Conservation (phyloP, 345 rosid species). For the Heritiera littoralis region DNA sequence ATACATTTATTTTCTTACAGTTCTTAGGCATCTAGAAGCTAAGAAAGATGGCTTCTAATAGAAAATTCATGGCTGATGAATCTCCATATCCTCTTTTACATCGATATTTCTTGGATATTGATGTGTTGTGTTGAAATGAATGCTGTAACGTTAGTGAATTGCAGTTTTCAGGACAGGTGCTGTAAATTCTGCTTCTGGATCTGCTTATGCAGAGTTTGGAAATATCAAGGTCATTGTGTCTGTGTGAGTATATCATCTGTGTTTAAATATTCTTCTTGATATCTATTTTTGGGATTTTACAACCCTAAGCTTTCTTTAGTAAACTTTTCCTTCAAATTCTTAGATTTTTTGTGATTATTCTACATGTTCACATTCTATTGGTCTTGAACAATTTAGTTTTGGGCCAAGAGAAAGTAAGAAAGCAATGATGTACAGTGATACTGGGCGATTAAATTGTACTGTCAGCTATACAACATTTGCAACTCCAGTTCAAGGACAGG, state of each 20-base stretch:
- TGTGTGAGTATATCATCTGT: conserved; percentile 61
- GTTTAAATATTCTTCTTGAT: conserved; percentile 5
- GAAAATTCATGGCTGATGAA: neutral
- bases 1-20: neutral
- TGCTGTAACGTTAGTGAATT: conserved; percentile 14
- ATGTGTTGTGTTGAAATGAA: neutral
- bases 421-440: conserved; percentile 85
- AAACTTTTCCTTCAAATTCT: neutral
- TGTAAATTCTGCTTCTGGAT: conserved; percentile 88
- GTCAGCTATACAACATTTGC: conserved; percentile 90
- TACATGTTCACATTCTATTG: neutral
- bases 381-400: conserved; percentile 49
- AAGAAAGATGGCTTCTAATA: neutral
- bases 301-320: neutral
- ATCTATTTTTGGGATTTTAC: conserved; percentile 12
- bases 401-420: conserved; percentile 99
- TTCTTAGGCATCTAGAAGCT: neutral
- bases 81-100: neutral
- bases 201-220: conserved; percentile 97
- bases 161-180: conserved; percentile 83
- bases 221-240: conserved; percentile 95
- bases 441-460: conserved; percentile 79
- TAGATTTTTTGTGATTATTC: neutral
- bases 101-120: neutral
- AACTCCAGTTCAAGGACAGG: conserved; percentile 71